Percentiles rank a stretch among this genome's conserved stretches.
These are phyloP conservation scores for Balansia obtecta DNA, from an alignment of 2,329 filamentous ascomycete genomes.

Conservation along the genomic window DNA sequence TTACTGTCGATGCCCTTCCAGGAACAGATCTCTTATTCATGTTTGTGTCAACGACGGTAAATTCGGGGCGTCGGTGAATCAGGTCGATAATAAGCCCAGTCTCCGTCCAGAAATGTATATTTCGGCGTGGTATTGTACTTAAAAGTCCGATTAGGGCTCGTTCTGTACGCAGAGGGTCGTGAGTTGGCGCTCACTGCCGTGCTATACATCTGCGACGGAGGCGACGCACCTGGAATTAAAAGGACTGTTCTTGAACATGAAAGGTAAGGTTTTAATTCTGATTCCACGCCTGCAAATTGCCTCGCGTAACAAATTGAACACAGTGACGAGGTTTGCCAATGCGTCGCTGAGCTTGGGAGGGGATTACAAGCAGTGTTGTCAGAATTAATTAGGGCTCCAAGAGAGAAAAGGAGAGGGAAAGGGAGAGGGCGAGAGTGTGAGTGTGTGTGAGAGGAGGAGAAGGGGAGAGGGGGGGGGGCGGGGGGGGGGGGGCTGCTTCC, in stretches of 20 bases:
- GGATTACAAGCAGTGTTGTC: neutral
- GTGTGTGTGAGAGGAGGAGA: neutral
- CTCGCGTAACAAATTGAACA: slow-evolving; percentile 6
- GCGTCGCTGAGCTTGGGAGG: neutral
- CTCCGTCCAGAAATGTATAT: no score
- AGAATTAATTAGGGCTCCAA: neutral
- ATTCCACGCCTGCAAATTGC: neutral
- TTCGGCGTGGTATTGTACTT: no score
- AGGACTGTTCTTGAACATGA: neutral
- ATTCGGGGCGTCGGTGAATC: slow-evolving; percentile 3
- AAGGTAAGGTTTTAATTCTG: neutral
- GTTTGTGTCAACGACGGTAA: slow-evolving; percentile 14
- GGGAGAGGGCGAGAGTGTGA: neutral
- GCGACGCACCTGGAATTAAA: neutral
- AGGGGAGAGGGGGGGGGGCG: no score
- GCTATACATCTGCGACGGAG: no score
- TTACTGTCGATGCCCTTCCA: slow-evolving; percentile 8
- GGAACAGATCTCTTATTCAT: slow-evolving; percentile 19
- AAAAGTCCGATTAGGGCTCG: no score
- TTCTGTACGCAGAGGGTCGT: no score
- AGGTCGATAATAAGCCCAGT: slow-evolving; percentile 11
- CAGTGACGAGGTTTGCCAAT: slow-evolving; percentile 8
- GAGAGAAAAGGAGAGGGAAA: neutral
- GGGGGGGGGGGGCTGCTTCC: neutral
- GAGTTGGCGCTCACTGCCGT: no score